Evolutionary conservation across 331 rosid genomes (phyloP), one percentile per base, ranked within the genome.

Genomic region (Malus hybrid): DNA sequence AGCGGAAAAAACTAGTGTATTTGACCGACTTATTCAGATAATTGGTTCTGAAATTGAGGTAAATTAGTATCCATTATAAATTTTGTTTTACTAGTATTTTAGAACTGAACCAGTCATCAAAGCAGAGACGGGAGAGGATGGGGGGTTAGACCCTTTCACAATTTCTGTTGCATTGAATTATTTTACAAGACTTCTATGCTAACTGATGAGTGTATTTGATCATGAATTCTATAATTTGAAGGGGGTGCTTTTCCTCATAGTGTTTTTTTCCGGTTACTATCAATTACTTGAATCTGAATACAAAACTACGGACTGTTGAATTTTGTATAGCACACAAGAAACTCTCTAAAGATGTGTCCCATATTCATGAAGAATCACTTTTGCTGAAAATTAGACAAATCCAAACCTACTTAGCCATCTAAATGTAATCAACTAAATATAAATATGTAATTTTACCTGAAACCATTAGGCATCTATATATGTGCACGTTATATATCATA

Each of bases 11-110:
- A 94, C 99, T 36, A 89, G 91, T 85, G 93, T 92, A 65, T 94
- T 92, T 86, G 99, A 94, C 80, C 93, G 87, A 57, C 90, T 92
- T 62, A 82, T 92, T 81, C 86, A 84, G 79, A 16, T 92, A 57
- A 88, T 94, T 82, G 97, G 99, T 75, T 85, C 91, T 75, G 92
- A 86, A 24, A 92, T 92, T 73, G 97, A 87, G 96, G 99, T 94
- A 86, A 76, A 56, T 46, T 75, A 64, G 29, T 34, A 32, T 80
- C 11, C 74, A 32, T 27, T 63, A 52, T 36, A 12, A 42, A 71
- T 65, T 31, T 54, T 48, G 4, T 24, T 56, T 55, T 36, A 5
- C 36, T 34, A 19, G 39, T 20, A 24, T 52, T 75, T 67, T 34
- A 31, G 33, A 39, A 52, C 66, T 13, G 22, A 16, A 60, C 28